Evolutionary conservation across 495 filamentous ascomycete genomes (phyloP), one percentile per base, ranked within the genome.

Genomic region (Oleoguttula mirabilis): DNA sequence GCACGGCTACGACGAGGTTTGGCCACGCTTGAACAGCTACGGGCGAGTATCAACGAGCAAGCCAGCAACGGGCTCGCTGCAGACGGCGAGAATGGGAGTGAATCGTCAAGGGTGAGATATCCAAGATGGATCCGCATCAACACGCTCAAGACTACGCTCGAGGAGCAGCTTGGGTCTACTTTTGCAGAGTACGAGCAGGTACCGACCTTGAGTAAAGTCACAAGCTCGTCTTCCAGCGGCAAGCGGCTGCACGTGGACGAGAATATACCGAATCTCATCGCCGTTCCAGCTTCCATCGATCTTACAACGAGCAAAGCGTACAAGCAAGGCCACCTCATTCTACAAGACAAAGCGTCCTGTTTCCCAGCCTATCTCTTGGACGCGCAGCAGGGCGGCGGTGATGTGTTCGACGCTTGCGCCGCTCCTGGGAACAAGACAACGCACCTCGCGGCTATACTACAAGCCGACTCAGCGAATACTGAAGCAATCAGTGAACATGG

Each of bases 381-480:
- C 39, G 71, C 76, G 3, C 54, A 55, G 1, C 49, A 66, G 3
- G 65, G 67, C 36, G 68, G 76, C 41, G 84, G 82, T 2, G 76
- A 88, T 47, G 63, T 94, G 15, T 68, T 96, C 3, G 90, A 98
- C 62, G 82, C 84, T 0, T 94, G 88, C 56, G 80, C 90, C 0
- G 90, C 90, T 5, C 90, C 90, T 5, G 90, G 90, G 7, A 98
- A 98, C 55, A 98, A 98, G 61, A 95, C 90, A 1, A 95, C 90
- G 3, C 90, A 96, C 64, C 61, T 95, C 35, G 86, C 87, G 10
- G 80, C 83, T 2, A 68, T 95, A 12, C 10, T 15, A 63, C 16
- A 24, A 43, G 21, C n/a, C 21, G 20, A 21, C 31, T 19, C 11
- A 21, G 22, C 16, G 17, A 17, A 8, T 24, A n/a, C n/a, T n/a